Base-by-base conservation (phyloP, 768 basidiomycete genomes). In the Suillus variegatus region DNA sequence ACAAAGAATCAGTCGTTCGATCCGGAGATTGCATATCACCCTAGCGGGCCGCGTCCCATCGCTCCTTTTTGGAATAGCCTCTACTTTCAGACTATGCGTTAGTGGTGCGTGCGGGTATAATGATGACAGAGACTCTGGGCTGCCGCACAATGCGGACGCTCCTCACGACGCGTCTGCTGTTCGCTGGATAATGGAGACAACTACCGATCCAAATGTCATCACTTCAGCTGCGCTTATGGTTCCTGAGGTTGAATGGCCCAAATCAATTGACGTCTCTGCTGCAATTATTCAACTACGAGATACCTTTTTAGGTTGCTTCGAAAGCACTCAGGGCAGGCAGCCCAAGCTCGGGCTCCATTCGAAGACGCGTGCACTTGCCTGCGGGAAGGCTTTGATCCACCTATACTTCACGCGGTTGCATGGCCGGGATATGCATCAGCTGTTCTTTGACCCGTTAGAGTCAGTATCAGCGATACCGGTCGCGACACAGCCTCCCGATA, bases 251-350 rank as follows among this genome's bases (percentile, higher is more conserved):
- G 61, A 62, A 36, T 62, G 61, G 61, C 61, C 61, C 16, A 47
- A 55, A 32, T 18, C 12, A 6, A 47, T 62, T 16, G 47, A 62
- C 2, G 28, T 62, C 22, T 62, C 61, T 25, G 28, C 18, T 51
- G 47, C 49, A 10, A 36, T 62, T 22, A n/a, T 61, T 6, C 62
- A 63, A 28, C 62, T 63, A 25, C 32, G 62, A 12, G 49, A 63
- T 22, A 60, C 62, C 7, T 63, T 63, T 40, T 2, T 57, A 52
- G 54, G n/a, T 25, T 63, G 62, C 41, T 63, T 63, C 6, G 62
- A 57, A 40, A 55, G 28, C n/a, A 51, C 35, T 22, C 46, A 54
- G 10, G 41, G 46, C 35, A 28, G 35, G 35, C 41, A 62, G 35
- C 54, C 62, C 12, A 56, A 25, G 20, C 54, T 63, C 16, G n/a